phyloP scores from a whole-genome alignment of 352 stramenopile species.

The Globisporangium carolinianum region DNA sequence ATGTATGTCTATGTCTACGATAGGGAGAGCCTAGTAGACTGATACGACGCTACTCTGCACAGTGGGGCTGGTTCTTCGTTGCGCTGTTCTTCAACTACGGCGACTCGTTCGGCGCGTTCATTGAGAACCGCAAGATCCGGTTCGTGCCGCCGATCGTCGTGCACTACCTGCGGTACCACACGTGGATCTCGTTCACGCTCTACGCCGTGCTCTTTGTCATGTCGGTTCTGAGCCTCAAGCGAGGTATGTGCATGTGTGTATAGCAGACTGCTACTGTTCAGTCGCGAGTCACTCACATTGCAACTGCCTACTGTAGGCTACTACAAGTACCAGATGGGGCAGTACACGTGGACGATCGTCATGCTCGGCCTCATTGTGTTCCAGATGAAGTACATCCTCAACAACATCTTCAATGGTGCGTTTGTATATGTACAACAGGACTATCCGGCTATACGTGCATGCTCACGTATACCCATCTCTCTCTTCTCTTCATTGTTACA shows the following conservation, averaged over 20 bases:
- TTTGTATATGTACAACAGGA: not conserved
- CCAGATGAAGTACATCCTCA: conserved; percentile 96
- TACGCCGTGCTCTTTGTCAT: conserved; percentile 95
- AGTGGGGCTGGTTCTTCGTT: conserved; percentile 97
- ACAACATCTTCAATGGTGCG: conserved; percentile 93
- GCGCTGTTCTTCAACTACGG: conserved; percentile 97
- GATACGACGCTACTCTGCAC: not conserved
- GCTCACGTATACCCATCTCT: not conserved
- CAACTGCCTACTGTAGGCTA: not conserved
- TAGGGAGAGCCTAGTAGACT: too few relatives aligned
- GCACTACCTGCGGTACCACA: conserved; percentile 88
- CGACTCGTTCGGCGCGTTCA: conserved; percentile 79
- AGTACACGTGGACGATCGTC: conserved; percentile 96
- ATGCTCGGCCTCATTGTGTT: conserved; percentile 94
- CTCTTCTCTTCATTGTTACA: conserved; percentile 9
- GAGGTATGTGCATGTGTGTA: conserved; percentile 28
- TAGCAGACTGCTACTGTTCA: not conserved
- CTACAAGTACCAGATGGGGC: conserved; percentile 34
- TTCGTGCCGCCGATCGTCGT: conserved; percentile 69
- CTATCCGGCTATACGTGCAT: not conserved
- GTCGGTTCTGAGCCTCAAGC: conserved; percentile 93
- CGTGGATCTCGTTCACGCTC: conserved; percentile 90
- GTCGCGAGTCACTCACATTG: too few relatives aligned
- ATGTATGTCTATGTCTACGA: not conserved
- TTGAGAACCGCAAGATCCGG: conserved; percentile 81